Conservation (phyloP, 495 filamentous ascomycete genomes). For the Penicillium lividum region DNA sequence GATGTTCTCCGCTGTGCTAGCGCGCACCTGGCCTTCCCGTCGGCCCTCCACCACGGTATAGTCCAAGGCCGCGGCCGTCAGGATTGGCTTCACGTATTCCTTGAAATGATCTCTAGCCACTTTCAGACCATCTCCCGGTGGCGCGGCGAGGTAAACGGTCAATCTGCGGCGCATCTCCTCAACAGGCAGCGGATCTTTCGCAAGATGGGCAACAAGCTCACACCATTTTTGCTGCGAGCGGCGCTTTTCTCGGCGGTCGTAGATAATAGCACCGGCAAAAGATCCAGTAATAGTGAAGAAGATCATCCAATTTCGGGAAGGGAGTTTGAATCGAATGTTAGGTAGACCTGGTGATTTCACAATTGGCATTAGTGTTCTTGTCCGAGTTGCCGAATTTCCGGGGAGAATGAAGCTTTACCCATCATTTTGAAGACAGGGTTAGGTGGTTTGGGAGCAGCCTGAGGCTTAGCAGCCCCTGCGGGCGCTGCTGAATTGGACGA, state of each 20-base stretch:
- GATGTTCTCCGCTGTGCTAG: slow-evolving; percentile 77
- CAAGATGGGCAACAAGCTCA: slow-evolving; percentile 81
- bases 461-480: slow-evolving; percentile 34
- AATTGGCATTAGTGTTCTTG: slow-evolving; percentile 12
- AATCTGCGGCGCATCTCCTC: slow-evolving; percentile 78
- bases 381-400: not conserved
- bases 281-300: slow-evolving; percentile 79
- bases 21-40: slow-evolving; percentile 83
- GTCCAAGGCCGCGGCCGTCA: slow-evolving; percentile 87
- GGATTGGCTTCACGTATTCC: slow-evolving; percentile 90
- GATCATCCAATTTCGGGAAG: slow-evolving; percentile 97
- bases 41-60: slow-evolving; percentile 94
- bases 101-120: slow-evolving; percentile 88
- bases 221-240: slow-evolving; percentile 83
- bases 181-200: slow-evolving; percentile 69
- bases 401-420: slow-evolving; percentile 44
- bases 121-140: slow-evolving; percentile 81
- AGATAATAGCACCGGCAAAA: slow-evolving; percentile 74
- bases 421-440: slow-evolving; percentile 77
- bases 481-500: slow-evolving; percentile 36
- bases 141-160: slow-evolving; percentile 81
- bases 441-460: slow-evolving; percentile 46
- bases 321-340: slow-evolving; percentile 76
- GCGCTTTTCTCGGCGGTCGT: slow-evolving; percentile 88
- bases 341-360: slow-evolving; percentile 59